Percentiles rank a stretch among this genome's conserved stretches.
Evolutionary conservation across 106 monocot genomes (phyloP).

Genomic region (Dendrobium officinale): DNA sequence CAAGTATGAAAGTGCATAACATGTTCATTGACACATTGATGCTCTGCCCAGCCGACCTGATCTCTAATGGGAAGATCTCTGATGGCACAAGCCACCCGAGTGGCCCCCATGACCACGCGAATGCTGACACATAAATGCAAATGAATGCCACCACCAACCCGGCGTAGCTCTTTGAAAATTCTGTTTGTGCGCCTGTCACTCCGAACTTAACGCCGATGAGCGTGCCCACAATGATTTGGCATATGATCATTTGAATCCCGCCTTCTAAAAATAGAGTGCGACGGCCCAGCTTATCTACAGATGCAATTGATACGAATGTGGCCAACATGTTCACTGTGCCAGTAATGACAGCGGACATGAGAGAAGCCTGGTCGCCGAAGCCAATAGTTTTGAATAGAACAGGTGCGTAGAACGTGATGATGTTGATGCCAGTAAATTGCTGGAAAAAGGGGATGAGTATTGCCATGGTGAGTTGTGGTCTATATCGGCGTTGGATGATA

Average conservation of each 20-base stretch:
- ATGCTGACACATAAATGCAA: too few species aligned
- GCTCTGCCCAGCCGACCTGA: too few species aligned
- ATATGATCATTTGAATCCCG: neutral
- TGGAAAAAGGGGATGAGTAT: neutral
- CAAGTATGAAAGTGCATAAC: too few species aligned
- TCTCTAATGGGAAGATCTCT: too few species aligned
- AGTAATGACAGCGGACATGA: neutral
- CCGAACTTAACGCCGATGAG: neutral
- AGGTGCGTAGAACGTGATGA: slow-evolving; percentile 4
- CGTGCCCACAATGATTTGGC: slow-evolving; percentile 18
- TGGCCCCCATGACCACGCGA: too few species aligned
- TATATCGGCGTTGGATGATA: neutral
- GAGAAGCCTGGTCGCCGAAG: neutral
- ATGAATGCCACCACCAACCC: too few species aligned
- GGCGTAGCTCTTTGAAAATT: too few species aligned
- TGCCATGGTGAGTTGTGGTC: slow-evolving; percentile 5
- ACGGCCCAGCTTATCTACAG: neutral
- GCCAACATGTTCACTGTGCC: slow-evolving; percentile 1
- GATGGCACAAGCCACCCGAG: too few species aligned
- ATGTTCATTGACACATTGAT: too few species aligned
- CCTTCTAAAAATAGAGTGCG: neutral
- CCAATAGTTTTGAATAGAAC: neutral
- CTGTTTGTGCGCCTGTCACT: too few species aligned
- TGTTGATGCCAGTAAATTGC: too few species aligned
- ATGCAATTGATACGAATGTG: slow-evolving; percentile 1